Evolutionary conservation across 2,329 filamentous ascomycete genomes (phyloP), one percentile per base, ranked within the genome.

Genomic region (Mycosphaerella arachidis): DNA sequence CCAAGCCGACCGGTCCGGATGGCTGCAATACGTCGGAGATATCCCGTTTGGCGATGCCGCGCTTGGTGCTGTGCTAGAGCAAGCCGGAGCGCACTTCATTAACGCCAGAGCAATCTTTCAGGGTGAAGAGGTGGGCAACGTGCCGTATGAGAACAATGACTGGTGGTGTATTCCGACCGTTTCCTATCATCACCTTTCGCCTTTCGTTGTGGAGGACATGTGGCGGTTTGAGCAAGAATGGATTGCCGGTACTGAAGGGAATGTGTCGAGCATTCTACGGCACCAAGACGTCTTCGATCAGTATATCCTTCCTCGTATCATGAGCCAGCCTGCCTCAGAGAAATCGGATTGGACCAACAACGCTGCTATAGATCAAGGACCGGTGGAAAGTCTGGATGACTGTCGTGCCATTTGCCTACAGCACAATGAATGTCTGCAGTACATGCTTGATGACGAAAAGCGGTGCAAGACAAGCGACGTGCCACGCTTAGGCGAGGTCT

Each of bases 1-100:
- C 30, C 12, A 4, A 10, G 63, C 69, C 6, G 74, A 78, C 55
- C 67, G 78, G 4, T 65, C 73, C n/a, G 57, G 64, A 12, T 55
- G 54, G 24, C 65, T 67, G 29, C 50, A 48, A 6, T 61, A 61
- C 24, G 63, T 59, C 12, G 62, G 64, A 10, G 48, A 51, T 6
- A 60, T 66, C 4, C 66, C 63, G 66, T 63, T 63, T 16, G 66
- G 66, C 2, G 66, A 68, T 56, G 62, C 57, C 31, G 61, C 66
- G 4, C 50, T 67, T 9, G 66, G 66, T 1, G 62, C 63, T 54
- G 58, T 57, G 7, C 60, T 68, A 27, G 58, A 51, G 1, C 50
- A 64, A 12, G 53, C 60, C 3, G 63, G 62, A 16, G 56, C 59
- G 12, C 30, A 48, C 12, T 55, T 65, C 6, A 61, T 55, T 1